A percentile compares a stretch with the other conserved stretches of the same genome.
Evolutionary conservation across 1,284 basidiomycete genomes (phyloP).

Genomic region (Fomitopsis schrenkii): DNA sequence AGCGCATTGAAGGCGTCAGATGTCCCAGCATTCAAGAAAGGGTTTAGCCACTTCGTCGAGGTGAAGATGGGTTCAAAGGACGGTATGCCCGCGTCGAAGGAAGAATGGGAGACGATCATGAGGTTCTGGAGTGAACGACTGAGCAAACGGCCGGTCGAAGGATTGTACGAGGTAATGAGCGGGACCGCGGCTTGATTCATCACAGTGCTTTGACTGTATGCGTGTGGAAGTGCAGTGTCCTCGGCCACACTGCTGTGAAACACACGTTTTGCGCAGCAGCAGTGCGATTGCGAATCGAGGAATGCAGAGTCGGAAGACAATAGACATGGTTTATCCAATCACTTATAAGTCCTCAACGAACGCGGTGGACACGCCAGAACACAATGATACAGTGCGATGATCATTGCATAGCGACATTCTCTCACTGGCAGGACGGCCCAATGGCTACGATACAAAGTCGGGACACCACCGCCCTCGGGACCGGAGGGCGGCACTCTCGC

Average conservation of each 20-base stretch:
- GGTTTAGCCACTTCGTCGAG: slow-evolving; percentile 49
- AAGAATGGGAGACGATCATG: slow-evolving; percentile 84
- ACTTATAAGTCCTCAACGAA: too few relatives aligned
- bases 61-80: slow-evolving; percentile 39
- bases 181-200: slow-evolving; percentile 13
- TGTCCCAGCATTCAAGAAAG: slow-evolving; percentile 52
- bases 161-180: slow-evolving; percentile 73
- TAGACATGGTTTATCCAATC: too few relatives aligned
- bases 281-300: too few relatives aligned
- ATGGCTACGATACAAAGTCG: slow-evolving; percentile 16
- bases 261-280: too few relatives aligned
- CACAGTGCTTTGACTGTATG: too few relatives aligned
- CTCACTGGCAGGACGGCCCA: slow-evolving; percentile 12
- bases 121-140: slow-evolving; percentile 79
- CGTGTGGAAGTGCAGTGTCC: too few relatives aligned
- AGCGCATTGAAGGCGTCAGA: slow-evolving; percentile 40
- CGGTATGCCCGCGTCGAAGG: slow-evolving; percentile 73
- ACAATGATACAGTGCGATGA: not conserved
- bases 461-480: slow-evolving; percentile 17
- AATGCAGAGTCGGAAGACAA: too few relatives aligned
- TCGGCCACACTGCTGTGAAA: too few relatives aligned
- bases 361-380: not conserved
- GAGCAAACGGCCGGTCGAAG: slow-evolving; percentile 54
- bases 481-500: slow-evolving; percentile 21
- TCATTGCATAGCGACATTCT: slow-evolving; percentile 4